phyloP scores from a whole-genome alignment of 2,329 filamentous ascomycete genomes.

The Grosmannia serpens region DNA sequence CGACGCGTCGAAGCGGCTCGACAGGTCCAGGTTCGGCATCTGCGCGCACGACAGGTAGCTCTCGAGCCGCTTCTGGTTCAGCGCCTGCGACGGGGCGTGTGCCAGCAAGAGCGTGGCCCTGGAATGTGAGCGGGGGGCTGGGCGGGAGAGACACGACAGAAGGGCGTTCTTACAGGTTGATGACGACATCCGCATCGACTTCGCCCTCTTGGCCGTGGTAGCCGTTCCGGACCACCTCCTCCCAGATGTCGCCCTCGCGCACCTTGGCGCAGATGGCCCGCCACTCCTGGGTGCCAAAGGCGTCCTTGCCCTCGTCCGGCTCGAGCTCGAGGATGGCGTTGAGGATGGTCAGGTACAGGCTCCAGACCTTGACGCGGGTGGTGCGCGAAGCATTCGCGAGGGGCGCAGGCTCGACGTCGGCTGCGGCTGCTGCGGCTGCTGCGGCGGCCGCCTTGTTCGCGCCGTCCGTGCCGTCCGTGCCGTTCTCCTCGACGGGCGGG shows the following conservation, averaged over 20 bases:
- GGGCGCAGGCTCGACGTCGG: constrained; percentile 47
- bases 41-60: constrained; percentile 72
- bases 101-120: constrained; percentile 83
- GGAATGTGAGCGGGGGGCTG: constrained; percentile 12
- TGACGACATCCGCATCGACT: constrained; percentile 89
- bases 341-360: constrained; percentile 84
- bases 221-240: constrained; percentile 76
- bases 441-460: too few relatives aligned
- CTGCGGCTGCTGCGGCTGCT: too few relatives aligned
- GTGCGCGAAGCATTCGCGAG: constrained; percentile 70
- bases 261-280: constrained; percentile 71
- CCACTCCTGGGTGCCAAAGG: constrained; percentile 81
- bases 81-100: constrained; percentile 71
- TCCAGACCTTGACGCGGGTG: constrained; percentile 92
- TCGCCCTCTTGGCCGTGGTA: constrained; percentile 83
- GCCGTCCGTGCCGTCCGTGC: background rate
- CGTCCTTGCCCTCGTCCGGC: constrained; percentile 76
- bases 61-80: constrained; percentile 83
- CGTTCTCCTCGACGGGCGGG: constrained; percentile 33
- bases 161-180: constrained; percentile 56
- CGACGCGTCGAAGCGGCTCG: constrained; percentile 42
- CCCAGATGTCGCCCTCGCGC: constrained; percentile 85
- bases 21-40: constrained; percentile 58
- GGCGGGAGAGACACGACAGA: background rate
- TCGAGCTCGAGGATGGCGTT: constrained; percentile 86